Evolutionary conservation across 2,329 filamentous ascomycete species (phyloP).

Genomic region (Apiospora koreana): DNA sequence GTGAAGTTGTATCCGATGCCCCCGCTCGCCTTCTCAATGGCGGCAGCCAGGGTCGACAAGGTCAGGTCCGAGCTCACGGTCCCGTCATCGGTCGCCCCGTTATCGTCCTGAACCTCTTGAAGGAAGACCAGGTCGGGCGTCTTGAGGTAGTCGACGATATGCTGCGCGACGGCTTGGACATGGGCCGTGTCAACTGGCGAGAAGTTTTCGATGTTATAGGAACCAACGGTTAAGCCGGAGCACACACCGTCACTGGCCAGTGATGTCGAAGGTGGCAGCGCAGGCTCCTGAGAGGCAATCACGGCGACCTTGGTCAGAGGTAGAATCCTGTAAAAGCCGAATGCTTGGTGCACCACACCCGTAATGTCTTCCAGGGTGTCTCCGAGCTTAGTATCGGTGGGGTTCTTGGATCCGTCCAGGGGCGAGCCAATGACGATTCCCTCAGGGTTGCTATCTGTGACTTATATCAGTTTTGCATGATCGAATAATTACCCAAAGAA

Average conservation of each 20-base stretch:
- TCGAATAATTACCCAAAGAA: neutral
- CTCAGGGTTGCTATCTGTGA: constrained; percentile 68
- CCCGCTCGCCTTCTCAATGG: constrained; percentile 47
- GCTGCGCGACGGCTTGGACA: constrained; percentile 58
- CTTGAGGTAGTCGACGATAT: constrained; percentile 65
- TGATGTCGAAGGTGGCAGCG: constrained; percentile 49
- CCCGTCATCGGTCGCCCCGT: constrained; percentile 61
- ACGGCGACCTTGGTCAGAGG: constrained; percentile 60
- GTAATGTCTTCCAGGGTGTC: constrained; percentile 67
- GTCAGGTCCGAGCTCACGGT: constrained; percentile 58
- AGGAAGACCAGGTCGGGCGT: constrained; percentile 67
- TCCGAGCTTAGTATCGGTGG: constrained; percentile 60
- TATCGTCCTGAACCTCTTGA: constrained; percentile 72
- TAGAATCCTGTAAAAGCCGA: constrained; percentile 69
- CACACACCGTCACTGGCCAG: constrained; percentile 59
- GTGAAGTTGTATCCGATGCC: constrained; percentile 59
- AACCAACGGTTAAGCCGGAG: constrained; percentile 61
- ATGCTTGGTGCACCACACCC: constrained; percentile 66
- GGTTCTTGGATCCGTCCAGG: constrained; percentile 65
- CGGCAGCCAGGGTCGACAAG: constrained; percentile 53
- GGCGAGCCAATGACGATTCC: constrained; percentile 65
- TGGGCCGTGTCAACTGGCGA: constrained; percentile 52
- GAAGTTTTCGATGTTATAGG: constrained; percentile 73
- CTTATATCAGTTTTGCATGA: neutral
- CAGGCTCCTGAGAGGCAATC: constrained; percentile 43